Percentiles rank a stretch among this genome's conserved stretches.
Conservation (phyloP, 805 yeast species). For the Saturnispora galanensis region DNA sequence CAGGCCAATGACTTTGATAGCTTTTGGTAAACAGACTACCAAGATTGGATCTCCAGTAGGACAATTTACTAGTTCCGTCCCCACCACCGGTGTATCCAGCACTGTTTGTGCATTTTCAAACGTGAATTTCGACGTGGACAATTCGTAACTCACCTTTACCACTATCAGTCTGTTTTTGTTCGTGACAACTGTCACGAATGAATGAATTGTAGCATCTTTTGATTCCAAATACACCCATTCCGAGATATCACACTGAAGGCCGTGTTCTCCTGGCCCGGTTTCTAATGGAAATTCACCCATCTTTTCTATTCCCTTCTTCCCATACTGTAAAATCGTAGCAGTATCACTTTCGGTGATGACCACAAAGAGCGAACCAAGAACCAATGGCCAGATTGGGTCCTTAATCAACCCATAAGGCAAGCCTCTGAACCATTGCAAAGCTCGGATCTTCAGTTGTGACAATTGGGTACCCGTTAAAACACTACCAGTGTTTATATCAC, state of each 20-base stretch:
- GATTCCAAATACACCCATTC: slow-evolving; percentile 9
- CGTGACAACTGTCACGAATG: slow-evolving; percentile 9
- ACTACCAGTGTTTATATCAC: slow-evolving; percentile 2
- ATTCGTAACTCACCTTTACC: slow-evolving; percentile 2
- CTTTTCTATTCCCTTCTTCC: not conserved
- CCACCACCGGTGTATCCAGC: not conserved
- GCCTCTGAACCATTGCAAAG: slow-evolving; percentile 12
- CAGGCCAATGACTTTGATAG: not conserved
- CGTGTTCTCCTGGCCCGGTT: slow-evolving; percentile 9
- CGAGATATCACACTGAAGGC: slow-evolving; percentile 8
- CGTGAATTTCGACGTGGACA: not conserved
- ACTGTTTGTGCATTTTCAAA: not conserved
- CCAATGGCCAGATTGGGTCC: slow-evolving; percentile 12
- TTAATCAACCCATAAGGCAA: slow-evolving; percentile 2
- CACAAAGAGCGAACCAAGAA: slow-evolving; percentile 9
- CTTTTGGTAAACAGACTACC: not conserved
- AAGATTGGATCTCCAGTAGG: not conserved
- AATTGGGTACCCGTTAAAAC: slow-evolving; percentile 7
- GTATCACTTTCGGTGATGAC: slow-evolving; percentile 10
- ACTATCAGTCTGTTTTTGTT: slow-evolving; percentile 7
- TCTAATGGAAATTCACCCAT: slow-evolving; percentile 6
- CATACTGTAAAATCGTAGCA: slow-evolving; percentile 8
- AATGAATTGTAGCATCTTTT: not conserved
- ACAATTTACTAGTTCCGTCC: not conserved
- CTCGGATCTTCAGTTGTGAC: slow-evolving; percentile 10